These are phyloP conservation scores for Cruciata laevipes DNA, from an alignment of 257 asterid genomes.

Conservation along the genomic window DNA sequence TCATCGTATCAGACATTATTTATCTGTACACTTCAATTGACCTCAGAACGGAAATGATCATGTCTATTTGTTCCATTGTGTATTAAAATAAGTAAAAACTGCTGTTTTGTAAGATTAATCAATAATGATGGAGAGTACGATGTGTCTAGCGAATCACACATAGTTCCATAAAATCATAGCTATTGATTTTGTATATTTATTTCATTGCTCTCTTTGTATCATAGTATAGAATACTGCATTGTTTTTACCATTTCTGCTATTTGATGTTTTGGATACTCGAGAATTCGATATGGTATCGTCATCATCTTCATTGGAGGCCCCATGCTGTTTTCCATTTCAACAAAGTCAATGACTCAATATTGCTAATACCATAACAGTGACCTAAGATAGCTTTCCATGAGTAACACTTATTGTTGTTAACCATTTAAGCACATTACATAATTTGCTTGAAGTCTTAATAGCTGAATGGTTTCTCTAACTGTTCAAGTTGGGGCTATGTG, in stretches of 20 bases:
- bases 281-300: neutral
- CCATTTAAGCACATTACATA: neutral
- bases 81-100: neutral
- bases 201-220: neutral
- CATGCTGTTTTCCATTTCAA: neutral
- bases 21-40: neutral
- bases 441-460: neutral
- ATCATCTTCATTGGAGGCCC: neutral
- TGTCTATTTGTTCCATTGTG: neutral
- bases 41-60: neutral
- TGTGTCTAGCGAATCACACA: neutral
- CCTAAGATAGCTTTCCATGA: neutral
- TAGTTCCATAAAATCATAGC: neutral
- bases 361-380: constrained; percentile 1
- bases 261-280: neutral
- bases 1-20: neutral
- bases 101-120: neutral
- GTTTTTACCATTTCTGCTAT: constrained; percentile 1
- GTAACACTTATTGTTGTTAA: neutral
- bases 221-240: neutral
- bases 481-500: neutral
- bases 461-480: neutral
- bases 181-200: neutral
- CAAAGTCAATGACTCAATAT: neutral
- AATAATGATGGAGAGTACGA: neutral